phyloP scores from a whole-genome alignment of 371 early-diverging fungal species.

The Dichotomocladium elegans region DNA sequence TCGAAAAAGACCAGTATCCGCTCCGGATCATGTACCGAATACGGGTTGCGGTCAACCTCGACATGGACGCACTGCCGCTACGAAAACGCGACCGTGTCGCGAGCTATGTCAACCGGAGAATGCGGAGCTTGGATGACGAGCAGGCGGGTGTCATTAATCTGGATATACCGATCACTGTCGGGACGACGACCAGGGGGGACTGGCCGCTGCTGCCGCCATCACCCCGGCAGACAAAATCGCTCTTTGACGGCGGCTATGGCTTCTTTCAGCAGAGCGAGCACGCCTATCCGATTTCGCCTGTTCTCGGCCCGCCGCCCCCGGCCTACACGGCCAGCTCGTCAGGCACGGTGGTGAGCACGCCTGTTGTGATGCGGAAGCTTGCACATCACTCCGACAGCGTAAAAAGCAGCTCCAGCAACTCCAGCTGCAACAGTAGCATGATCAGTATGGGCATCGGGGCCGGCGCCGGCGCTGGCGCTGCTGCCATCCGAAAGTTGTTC shows the following conservation, averaged over 20 bases:
- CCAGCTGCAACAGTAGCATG: neutral
- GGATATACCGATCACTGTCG: constrained; percentile 7
- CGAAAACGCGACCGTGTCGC: constrained; percentile 13
- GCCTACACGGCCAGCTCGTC: constrained; percentile 4
- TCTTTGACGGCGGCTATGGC: constrained; percentile 11
- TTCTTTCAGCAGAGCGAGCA: constrained; percentile 7
- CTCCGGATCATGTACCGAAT: constrained; percentile 18
- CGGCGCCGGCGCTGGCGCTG: neutral
- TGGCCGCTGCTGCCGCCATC: neutral
- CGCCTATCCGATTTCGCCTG: neutral
- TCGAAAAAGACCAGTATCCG: constrained; percentile 9
- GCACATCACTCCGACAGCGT: neutral
- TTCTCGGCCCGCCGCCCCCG: constrained; percentile 10
- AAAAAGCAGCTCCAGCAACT: neutral
- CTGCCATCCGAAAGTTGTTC: too few relatives aligned
- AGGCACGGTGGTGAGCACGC: neutral
- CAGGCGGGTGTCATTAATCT: constrained; percentile 2
- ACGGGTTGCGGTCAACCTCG: constrained; percentile 16
- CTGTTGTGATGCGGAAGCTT: neutral
- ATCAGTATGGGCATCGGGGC: neutral
- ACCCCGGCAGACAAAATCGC: neutral
- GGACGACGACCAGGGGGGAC: constrained; percentile 1
- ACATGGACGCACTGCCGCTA: constrained; percentile 10
- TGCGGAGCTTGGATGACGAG: constrained; percentile 8
- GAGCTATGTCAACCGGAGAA: neutral